A percentile compares a stretch with the other conserved stretches of the same genome.
Conservation (phyloP, 495 filamentous ascomycete genomes). For the Penicillium cinerascens region DNA sequence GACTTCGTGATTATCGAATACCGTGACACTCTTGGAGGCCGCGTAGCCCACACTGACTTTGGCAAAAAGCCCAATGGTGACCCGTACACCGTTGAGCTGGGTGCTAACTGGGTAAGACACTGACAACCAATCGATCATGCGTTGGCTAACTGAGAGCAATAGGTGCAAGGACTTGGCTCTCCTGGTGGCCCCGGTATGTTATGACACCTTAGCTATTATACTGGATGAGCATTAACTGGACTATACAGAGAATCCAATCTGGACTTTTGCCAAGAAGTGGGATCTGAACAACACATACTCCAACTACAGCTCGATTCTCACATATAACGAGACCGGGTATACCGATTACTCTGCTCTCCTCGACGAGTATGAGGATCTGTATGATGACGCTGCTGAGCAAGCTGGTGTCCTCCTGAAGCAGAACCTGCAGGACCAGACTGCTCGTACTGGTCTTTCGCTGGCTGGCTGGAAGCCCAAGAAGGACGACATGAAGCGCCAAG, state of each 20-base stretch:
- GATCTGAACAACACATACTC: slow-evolving; percentile 17
- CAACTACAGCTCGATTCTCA: slow-evolving; percentile 19
- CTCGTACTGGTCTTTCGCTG: slow-evolving; percentile 56
- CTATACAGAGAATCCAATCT: slow-evolving; percentile 15
- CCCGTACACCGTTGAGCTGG: slow-evolving; percentile 15
- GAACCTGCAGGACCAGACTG: slow-evolving; percentile 62
- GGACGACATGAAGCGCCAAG: slow-evolving; percentile 55
- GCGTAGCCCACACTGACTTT: slow-evolving; percentile 18
- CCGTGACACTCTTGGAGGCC: slow-evolving; percentile 16
- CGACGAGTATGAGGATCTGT: slow-evolving; percentile 11
- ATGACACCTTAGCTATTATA: neutral
- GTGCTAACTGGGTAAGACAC: slow-evolving; percentile 17
- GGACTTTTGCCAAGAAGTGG: slow-evolving; percentile 21
- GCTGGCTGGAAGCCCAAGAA: slow-evolving; percentile 61
- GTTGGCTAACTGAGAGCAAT: neutral
- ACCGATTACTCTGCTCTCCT: slow-evolving; percentile 11
- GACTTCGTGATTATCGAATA: slow-evolving; percentile 23
- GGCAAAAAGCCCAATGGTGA: slow-evolving; percentile 15
- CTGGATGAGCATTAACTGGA: neutral
- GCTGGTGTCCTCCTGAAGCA: slow-evolving; percentile 43
- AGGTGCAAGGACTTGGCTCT: slow-evolving; percentile 22
- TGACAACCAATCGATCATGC: neutral
- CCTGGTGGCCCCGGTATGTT: slow-evolving; percentile 16
- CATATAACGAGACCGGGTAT: slow-evolving; percentile 19
- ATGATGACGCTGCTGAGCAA: slow-evolving; percentile 6